Conservation (phyloP, 345 rosid species). For the Eucalyptus shirleyi region DNA sequence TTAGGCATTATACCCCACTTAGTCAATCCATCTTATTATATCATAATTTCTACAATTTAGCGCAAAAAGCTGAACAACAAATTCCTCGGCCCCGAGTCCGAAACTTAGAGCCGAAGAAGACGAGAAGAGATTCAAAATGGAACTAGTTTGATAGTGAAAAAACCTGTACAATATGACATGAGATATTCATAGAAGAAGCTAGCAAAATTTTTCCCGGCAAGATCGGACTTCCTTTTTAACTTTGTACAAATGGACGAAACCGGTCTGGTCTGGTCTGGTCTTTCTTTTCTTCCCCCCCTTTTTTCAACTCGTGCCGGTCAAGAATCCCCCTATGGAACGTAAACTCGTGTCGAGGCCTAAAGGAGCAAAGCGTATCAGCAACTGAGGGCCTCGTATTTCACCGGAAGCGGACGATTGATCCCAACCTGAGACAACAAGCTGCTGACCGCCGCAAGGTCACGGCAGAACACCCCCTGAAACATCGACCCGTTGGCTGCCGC, state of each 20-base stretch:
- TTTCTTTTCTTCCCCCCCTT: neutral
- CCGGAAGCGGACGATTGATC: constrained; percentile 63
- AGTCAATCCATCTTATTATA: neutral
- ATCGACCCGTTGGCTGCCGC: constrained; percentile 8
- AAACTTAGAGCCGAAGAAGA: neutral
- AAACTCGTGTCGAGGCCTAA: neutral
- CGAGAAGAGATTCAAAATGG: neutral
- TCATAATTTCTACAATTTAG: neutral
- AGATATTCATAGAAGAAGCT: neutral
- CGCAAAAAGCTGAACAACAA: neutral
- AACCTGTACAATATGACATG: constrained; percentile 27
- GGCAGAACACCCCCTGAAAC: constrained; percentile 87
- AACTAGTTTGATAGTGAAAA: neutral
- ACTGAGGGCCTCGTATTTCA: constrained; percentile 81
- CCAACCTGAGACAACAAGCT: constrained; percentile 64
- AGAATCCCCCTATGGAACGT: neutral
- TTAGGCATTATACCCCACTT: neutral
- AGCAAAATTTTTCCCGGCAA: constrained; percentile 50
- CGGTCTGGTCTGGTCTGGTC: neutral
- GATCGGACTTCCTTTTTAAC: neutral
- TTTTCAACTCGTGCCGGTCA: neutral
- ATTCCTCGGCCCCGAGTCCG: neutral
- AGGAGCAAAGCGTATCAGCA: constrained; percentile 23
- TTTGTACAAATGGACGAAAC: constrained; percentile 14
- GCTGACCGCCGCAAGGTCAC: constrained; percentile 78